These are phyloP conservation scores for Terana coerulea DNA, from an alignment of 768 basidiomycete species.

Conservation along the genomic window DNA sequence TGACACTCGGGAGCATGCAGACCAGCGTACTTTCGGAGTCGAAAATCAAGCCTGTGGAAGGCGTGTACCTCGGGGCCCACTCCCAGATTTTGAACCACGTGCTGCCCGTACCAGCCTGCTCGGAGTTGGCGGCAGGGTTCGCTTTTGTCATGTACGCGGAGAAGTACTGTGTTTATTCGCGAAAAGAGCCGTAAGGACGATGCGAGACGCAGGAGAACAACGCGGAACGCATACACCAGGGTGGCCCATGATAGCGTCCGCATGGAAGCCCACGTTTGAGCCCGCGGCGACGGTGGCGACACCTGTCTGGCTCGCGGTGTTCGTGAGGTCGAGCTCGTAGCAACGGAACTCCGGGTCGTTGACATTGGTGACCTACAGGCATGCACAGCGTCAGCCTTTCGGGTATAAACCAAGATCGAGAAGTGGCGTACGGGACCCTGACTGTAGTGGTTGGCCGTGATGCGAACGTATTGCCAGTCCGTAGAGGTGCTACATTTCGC, in stretches of 20 bases:
- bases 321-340: constrained; percentile 24
- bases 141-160: constrained; percentile 29
- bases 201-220: neutral
- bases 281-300: constrained; percentile 25
- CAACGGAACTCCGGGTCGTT: constrained; percentile 26
- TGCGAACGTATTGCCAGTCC: constrained; percentile 28
- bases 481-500: constrained; percentile 6
- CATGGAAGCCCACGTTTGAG: constrained; percentile 22
- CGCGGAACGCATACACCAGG: constrained; percentile 15
- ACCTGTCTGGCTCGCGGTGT: constrained; percentile 18
- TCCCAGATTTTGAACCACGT: constrained; percentile 45
- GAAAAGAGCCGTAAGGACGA: neutral
- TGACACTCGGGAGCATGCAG: neutral
- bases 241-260: constrained; percentile 26
- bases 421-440: constrained; percentile 23
- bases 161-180: constrained; percentile 21
- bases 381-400: neutral
- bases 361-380: constrained; percentile 23
- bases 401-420: neutral
- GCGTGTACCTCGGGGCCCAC: constrained; percentile 19
- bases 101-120: constrained; percentile 34
- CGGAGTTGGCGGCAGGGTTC: constrained; percentile 20
- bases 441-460: constrained; percentile 26
- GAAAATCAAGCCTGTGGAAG: constrained; percentile 21
- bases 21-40: constrained; percentile 16